phyloP scores from a whole-genome alignment of 2,329 filamentous ascomycete species.

The Microsporum ferrugineum region DNA sequence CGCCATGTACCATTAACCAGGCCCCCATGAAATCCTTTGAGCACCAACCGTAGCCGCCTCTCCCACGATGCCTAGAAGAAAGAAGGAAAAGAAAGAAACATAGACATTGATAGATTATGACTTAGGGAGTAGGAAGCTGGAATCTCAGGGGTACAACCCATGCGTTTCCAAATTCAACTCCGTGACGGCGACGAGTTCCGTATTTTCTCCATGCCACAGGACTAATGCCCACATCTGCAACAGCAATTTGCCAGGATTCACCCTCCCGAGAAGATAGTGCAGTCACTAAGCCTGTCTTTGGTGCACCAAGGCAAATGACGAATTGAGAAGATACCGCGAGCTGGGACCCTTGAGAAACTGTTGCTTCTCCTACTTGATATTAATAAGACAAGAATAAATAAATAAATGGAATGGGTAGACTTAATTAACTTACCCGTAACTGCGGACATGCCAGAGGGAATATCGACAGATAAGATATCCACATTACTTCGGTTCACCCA shows the following conservation, averaged over 20 bases:
- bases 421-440: slow-evolving; percentile 50
- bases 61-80: not conserved
- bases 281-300: slow-evolving; percentile 71
- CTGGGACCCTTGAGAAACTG: slow-evolving; percentile 57
- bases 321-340: slow-evolving; percentile 72
- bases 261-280: slow-evolving; percentile 55
- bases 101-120: not conserved
- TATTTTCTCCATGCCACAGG: slow-evolving; percentile 76
- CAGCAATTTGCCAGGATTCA: slow-evolving; percentile 59
- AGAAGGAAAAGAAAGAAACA: not conserved
- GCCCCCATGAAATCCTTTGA: not conserved
- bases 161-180: slow-evolving; percentile 74
- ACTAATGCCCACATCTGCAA: slow-evolving; percentile 78
- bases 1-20: not conserved
- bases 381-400: not conserved
- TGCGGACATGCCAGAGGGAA: slow-evolving; percentile 79
- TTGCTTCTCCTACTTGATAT: slow-evolving; percentile 37
- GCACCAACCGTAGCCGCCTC: not conserved
- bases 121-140: slow-evolving; percentile 11
- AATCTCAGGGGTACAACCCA: slow-evolving; percentile 67
- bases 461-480: slow-evolving; percentile 74
- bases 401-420: slow-evolving; percentile 36
- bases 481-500: slow-evolving; percentile 86
- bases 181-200: slow-evolving; percentile 66
- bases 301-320: slow-evolving; percentile 75